phyloP scores from a whole-genome alignment of 495 filamentous ascomycete species.

The Aspergillus heteromorphus region DNA sequence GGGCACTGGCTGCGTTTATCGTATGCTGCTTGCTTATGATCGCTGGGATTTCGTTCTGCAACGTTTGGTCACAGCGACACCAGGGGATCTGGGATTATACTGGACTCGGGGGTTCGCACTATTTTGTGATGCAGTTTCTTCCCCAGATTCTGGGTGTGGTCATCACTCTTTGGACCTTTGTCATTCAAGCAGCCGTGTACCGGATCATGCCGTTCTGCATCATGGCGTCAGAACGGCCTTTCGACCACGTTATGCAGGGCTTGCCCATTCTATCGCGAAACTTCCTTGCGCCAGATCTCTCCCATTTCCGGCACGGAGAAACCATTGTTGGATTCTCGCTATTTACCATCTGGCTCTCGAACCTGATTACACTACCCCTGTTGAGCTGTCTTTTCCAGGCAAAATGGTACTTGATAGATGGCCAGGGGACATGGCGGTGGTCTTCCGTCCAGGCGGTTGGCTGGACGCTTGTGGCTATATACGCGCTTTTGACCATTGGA shows the following conservation, averaged over 20 bases:
- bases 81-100: slow-evolving; percentile 61
- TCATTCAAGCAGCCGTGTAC: slow-evolving; percentile 67
- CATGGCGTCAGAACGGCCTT: slow-evolving; percentile 56
- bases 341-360: slow-evolving; percentile 56
- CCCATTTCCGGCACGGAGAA: slow-evolving; percentile 52
- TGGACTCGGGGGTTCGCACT: slow-evolving; percentile 61
- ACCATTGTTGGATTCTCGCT: slow-evolving; percentile 49
- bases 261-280: slow-evolving; percentile 41
- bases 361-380: slow-evolving; percentile 59
- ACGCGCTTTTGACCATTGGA: slow-evolving; percentile 58
- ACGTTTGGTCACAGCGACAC: slow-evolving; percentile 60
- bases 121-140: slow-evolving; percentile 80
- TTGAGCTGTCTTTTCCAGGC: slow-evolving; percentile 61
- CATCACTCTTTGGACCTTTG: slow-evolving; percentile 70
- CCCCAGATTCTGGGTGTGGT: slow-evolving; percentile 70
- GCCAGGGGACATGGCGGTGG: slow-evolving; percentile 63
- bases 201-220: slow-evolving; percentile 71
- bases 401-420: slow-evolving; percentile 40
- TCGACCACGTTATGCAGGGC: slow-evolving; percentile 33
- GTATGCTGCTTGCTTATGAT: slow-evolving; percentile 65
- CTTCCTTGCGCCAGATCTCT: slow-evolving; percentile 55
- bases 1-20: slow-evolving; percentile 53
- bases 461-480: slow-evolving; percentile 73
- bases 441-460: slow-evolving; percentile 66
- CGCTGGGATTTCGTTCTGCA: slow-evolving; percentile 64